Conservation (phyloP, 345 rosid species). For the Limnanthes douglasii region DNA sequence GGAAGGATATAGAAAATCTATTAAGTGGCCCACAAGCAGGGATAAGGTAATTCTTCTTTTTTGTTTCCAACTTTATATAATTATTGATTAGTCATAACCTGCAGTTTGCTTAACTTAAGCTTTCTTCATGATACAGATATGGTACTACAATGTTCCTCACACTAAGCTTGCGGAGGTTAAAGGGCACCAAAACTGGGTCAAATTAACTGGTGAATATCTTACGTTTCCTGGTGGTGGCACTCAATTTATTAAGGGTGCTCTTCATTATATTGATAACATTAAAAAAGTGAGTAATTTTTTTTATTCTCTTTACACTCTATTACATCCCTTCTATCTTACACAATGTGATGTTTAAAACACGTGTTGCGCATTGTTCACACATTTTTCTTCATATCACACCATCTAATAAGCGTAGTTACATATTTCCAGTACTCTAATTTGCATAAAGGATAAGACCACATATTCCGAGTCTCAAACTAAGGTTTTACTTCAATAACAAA, state of each 20-base stretch:
- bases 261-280: conserved; percentile 33
- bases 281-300: conserved; percentile 17
- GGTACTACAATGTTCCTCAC: conserved; percentile 39
- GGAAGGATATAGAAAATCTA: conserved; percentile 50
- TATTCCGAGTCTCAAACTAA: too few species aligned
- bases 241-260: conserved; percentile 40
- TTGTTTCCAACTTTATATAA: too few species aligned
- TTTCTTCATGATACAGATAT: conserved; percentile 21
- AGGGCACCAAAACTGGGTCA: conserved; percentile 49
- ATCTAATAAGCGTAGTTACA: too few species aligned
- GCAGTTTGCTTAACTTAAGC: conserved; percentile 3
- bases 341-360: too few species aligned
- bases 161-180: conserved; percentile 29
- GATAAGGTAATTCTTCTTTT: conserved; percentile 45
- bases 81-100: background rate
- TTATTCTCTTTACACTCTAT: background rate
- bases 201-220: conserved; percentile 45
- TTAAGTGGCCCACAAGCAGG: conserved; percentile 86
- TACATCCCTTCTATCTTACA: too few species aligned
- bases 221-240: conserved; percentile 52
- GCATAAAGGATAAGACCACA: too few species aligned
- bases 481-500: too few species aligned
- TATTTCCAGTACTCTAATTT: too few species aligned
- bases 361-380: too few species aligned
- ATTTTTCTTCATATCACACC: too few species aligned